phyloP scores from a whole-genome alignment of 495 filamentous ascomycete genomes.

The Penicillium antarcticum region DNA sequence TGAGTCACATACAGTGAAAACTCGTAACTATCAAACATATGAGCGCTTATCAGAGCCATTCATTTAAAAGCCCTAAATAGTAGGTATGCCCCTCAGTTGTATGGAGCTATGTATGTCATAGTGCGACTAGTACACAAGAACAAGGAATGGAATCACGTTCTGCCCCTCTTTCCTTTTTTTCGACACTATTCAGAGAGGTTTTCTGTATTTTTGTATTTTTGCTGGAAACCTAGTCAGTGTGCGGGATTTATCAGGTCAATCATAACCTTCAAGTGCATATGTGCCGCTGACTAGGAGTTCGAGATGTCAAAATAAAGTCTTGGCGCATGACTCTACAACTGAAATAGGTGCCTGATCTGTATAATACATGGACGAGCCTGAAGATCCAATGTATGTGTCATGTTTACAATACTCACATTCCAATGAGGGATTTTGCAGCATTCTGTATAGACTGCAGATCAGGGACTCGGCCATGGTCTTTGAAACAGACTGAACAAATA shows the following conservation, averaged over 20 bases:
- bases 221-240: too few species aligned
- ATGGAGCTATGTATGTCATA: constrained; percentile 3
- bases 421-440: constrained; percentile 20
- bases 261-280: too few species aligned
- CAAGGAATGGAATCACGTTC: neutral
- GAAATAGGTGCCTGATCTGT: neutral
- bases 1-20: neutral
- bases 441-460: constrained; percentile 1
- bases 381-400: neutral
- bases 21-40: neutral
- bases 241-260: too few species aligned
- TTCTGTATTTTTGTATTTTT: too few species aligned
- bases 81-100: neutral
- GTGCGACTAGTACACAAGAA: neutral
- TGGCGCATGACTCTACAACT: neutral
- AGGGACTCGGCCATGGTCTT: constrained; percentile 1
- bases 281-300: neutral
- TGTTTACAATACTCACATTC: constrained; percentile 11
- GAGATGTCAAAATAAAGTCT: constrained; percentile 2
- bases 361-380: neutral
- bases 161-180: neutral
- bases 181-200: too few species aligned
- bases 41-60: constrained; percentile 4
- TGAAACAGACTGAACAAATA: constrained; percentile 1
- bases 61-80: neutral